Conservation (phyloP, 73 alveolate species). For the Strombidium stylifer region DNA sequence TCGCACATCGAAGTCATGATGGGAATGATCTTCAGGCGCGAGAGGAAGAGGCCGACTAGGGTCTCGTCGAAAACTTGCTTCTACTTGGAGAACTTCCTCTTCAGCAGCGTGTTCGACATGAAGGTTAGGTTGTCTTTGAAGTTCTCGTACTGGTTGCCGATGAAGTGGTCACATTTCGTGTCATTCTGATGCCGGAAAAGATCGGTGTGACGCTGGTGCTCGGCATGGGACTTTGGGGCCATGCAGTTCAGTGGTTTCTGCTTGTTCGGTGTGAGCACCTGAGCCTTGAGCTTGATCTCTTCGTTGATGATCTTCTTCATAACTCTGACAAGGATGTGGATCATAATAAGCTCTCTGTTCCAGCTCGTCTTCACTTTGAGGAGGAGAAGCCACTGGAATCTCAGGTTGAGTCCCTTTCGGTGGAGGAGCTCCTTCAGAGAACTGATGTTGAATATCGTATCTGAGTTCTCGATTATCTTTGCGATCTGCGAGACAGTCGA, state of each 20-base stretch:
- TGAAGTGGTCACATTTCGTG: too few species aligned
- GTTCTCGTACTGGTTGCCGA: constrained; percentile 1
- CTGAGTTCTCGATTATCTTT: constrained; percentile 34
- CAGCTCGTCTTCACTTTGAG: constrained; percentile 2
- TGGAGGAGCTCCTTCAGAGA: constrained; percentile 55
- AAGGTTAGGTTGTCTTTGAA: constrained; percentile 20
- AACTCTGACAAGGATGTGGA: constrained; percentile 45
- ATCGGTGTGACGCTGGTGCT: too few species aligned
- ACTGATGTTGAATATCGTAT: constrained; percentile 10
- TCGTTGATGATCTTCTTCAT: constrained; percentile 33
- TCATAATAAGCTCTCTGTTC: constrained; percentile 38
- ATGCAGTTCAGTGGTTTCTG: too few species aligned
- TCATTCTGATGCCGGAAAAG: too few species aligned
- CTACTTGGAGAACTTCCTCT: constrained; percentile 19
- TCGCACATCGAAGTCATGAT: too few species aligned
- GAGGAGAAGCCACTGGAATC: constrained; percentile 39
- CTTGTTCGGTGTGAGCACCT: too few species aligned
- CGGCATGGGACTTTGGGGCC: too few species aligned
- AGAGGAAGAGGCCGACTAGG: constrained; percentile 35
- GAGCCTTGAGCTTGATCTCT: constrained; percentile 24
- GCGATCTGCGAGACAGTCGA: constrained; percentile 31
- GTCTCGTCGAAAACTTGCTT: constrained; percentile 43
- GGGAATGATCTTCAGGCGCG: too few species aligned
- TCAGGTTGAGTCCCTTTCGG: constrained; percentile 51
- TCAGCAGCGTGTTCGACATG: constrained; percentile 18